phyloP scores from a whole-genome alignment of 768 basidiomycete species.

The Trametes cubensis region DNA sequence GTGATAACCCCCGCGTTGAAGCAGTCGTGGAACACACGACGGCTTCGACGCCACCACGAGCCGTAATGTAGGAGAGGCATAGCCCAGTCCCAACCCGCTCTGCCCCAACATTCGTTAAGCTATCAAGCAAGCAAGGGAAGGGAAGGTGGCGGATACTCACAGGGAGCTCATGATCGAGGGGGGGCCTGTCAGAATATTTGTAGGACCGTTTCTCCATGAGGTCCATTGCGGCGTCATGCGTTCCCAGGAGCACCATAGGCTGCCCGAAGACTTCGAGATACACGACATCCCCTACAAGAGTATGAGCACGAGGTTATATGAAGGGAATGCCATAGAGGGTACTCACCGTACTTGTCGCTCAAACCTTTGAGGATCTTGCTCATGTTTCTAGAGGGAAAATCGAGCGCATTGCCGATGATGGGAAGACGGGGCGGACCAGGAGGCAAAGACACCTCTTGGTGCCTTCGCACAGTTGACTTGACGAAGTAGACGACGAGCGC shows the following conservation, averaged over 20 bases:
- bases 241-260: conserved; percentile 33
- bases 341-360: no score
- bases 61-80: conserved; percentile 8
- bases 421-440: no score
- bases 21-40: conserved; percentile 17
- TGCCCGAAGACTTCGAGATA: conserved; percentile 28
- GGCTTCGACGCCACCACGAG: conserved; percentile 10
- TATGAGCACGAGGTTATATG: neutral
- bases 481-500: no score
- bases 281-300: conserved; percentile 12
- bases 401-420: no score
- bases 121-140: neutral
- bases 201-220: conserved; percentile 34
- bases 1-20: conserved; percentile 2
- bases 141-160: neutral
- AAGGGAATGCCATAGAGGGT: no score
- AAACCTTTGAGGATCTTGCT: no score
- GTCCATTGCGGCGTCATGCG: conserved; percentile 34
- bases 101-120: neutral
- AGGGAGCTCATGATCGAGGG: neutral
- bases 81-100: conserved; percentile 7
- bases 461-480: no score
- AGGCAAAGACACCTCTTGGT: no score
- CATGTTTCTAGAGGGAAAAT: no score
- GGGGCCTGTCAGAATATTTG: conserved; percentile 34